These are phyloP conservation scores for Chamaecrista fasciculata DNA, from an alignment of 306 rosid species.

Conservation along the genomic window DNA sequence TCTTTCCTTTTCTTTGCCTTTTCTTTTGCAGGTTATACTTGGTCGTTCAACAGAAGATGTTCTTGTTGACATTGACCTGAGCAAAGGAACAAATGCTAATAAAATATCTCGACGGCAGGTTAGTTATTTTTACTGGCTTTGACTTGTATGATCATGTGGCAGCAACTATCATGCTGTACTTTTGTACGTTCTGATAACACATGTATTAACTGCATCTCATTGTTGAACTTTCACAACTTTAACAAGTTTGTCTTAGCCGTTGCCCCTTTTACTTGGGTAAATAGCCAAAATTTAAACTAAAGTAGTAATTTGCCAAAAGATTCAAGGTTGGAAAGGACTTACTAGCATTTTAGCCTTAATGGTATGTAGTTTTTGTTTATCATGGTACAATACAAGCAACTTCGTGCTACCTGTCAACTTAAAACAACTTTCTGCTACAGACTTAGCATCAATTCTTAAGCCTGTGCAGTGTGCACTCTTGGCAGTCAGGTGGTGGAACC, in stretches of 20 bases:
- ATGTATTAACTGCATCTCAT: slow-evolving; percentile 14
- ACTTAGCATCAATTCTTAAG: slow-evolving; percentile 18
- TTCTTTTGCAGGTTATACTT: slow-evolving; percentile 65
- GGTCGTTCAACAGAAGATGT: slow-evolving; percentile 77
- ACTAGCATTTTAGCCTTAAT: not conserved
- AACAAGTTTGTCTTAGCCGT: not conserved
- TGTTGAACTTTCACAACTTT: slow-evolving; percentile 4
- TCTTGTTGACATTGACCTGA: slow-evolving; percentile 85
- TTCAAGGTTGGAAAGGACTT: not conserved
- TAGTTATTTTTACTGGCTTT: slow-evolving; percentile 25
- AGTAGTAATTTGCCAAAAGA: not conserved
- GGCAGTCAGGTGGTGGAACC: not conserved
- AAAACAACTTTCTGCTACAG: not conserved
- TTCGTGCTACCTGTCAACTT: not conserved
- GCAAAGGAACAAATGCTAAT: slow-evolving; percentile 67
- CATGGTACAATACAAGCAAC: not conserved
- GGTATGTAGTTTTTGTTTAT: not conserved
- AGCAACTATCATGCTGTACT: slow-evolving; percentile 23
- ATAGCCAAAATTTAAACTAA: not conserved
- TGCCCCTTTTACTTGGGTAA: not conserved
- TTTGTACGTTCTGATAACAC: slow-evolving; percentile 8
- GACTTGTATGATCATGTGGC: not conserved
- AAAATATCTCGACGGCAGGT: slow-evolving; percentile 95
- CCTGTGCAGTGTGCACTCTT: not conserved
- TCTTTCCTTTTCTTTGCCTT: too few species aligned